Percentiles rank a stretch among this genome's conserved stretches.
Evolutionary conservation across 2,329 filamentous ascomycete genomes (phyloP).

Genomic region (Fonsecaea multimorphosa): DNA sequence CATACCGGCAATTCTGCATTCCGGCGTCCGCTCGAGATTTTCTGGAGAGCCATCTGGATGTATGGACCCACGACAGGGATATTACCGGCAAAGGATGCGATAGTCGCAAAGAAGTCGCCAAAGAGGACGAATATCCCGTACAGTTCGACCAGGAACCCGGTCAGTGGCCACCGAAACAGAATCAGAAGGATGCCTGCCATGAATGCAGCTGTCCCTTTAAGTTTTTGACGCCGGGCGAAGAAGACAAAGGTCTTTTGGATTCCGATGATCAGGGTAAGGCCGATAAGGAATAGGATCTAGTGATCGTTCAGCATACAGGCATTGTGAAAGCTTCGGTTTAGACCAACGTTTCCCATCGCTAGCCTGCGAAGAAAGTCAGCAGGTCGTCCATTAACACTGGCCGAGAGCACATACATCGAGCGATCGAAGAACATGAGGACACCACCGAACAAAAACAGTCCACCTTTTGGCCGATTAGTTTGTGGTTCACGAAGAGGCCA

Average conservation of each 20-base stretch:
- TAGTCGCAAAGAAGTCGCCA: slow-evolving; percentile 93
- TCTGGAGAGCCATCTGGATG: slow-evolving; percentile 75
- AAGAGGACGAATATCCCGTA: slow-evolving; percentile 95
- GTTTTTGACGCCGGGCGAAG: slow-evolving; percentile 92
- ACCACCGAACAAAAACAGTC: slow-evolving; percentile 91
- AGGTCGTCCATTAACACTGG: slow-evolving; percentile 11
- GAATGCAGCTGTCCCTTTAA: slow-evolving; percentile 89
- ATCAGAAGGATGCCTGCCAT: slow-evolving; percentile 82
- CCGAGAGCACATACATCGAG: slow-evolving; percentile 71
- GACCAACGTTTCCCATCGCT: slow-evolving; percentile 89
- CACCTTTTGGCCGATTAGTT: slow-evolving; percentile 63
- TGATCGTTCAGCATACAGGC: slow-evolving; percentile 22
- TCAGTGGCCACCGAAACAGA: slow-evolving; percentile 84
- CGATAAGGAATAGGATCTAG: slow-evolving; percentile 96
- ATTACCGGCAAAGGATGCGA: slow-evolving; percentile 83
- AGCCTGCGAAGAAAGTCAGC: slow-evolving; percentile 64
- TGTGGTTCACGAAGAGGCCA: slow-evolving; percentile 8
- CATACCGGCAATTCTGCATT: slow-evolving; percentile 80
- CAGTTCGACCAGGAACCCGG: slow-evolving; percentile 87
- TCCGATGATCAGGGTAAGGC: slow-evolving; percentile 94
- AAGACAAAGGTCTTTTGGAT: slow-evolving; percentile 88
- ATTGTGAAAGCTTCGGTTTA: slow-evolving; percentile 29
- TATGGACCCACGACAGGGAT: slow-evolving; percentile 86
- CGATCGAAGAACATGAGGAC: slow-evolving; percentile 98
- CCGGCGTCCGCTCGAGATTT: slow-evolving; percentile 69